Percentiles rank a stretch among this genome's conserved stretches.
Conservation (phyloP, 2,329 filamentous ascomycete genomes). For the Trichoderma sp. region DNA sequence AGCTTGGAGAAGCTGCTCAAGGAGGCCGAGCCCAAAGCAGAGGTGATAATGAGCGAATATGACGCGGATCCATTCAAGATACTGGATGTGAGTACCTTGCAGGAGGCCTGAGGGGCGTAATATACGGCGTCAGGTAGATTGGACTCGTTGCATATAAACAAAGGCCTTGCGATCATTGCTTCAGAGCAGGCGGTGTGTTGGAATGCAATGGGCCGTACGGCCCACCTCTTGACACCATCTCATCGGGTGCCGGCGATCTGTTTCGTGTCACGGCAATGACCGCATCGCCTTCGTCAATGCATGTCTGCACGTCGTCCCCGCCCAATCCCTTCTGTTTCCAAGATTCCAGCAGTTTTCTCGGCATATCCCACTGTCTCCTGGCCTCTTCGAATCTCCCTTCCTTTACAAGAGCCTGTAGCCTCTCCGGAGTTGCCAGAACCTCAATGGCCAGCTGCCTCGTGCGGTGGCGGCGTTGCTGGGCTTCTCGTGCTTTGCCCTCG, state of each 20-base stretch:
- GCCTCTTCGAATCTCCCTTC: conserved; percentile 63
- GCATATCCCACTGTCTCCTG: conserved; percentile 54
- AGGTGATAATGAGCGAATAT: conserved; percentile 71
- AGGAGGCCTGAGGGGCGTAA: conserved; percentile 22
- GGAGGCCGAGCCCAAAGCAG: conserved; percentile 48
- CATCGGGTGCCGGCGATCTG: conserved; percentile 21
- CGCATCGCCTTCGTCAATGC: conserved; percentile 55
- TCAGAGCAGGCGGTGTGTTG: neutral
- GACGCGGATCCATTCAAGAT: conserved; percentile 91
- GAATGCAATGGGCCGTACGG: neutral
- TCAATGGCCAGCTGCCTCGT: conserved; percentile 60
- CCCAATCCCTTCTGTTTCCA: conserved; percentile 58
- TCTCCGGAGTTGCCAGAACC: conserved; percentile 60
- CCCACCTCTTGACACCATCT: conserved; percentile 25
- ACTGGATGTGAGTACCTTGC: conserved; percentile 49
- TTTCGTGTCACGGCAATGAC: conserved; percentile 35
- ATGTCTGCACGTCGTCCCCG: conserved; percentile 52
- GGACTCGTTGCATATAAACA: neutral
- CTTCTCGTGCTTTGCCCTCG: conserved; percentile 35
- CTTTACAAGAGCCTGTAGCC: conserved; percentile 56
- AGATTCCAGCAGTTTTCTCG: conserved; percentile 47
- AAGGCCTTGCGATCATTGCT: neutral
- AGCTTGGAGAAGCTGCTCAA: conserved; percentile 61
- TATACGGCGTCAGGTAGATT: neutral
- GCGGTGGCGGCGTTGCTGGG: conserved; percentile 35